Base-by-base conservation (phyloP, 1,284 basidiomycete species). In the Irpex rosettiformis region DNA sequence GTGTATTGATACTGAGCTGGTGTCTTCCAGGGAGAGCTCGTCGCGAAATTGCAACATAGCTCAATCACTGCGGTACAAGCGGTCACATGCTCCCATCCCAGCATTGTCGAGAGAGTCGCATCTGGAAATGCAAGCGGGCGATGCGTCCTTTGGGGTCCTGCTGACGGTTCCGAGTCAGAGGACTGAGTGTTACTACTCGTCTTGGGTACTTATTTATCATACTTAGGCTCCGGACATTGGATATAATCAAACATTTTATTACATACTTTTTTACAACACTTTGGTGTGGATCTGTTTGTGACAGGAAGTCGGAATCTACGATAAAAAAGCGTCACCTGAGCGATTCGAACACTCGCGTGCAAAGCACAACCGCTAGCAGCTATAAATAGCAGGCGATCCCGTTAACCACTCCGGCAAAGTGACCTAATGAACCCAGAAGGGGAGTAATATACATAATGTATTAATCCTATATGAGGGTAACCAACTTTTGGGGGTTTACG, bases 381-480 rank as follows among this genome's bases (percentile, higher is more conserved):
- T 69, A 66, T 57, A 53, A 65, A 66, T 89, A 89, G 87, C 88
- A 90, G 88, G 88, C 88, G 87, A 90, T 89, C 88, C 88, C 88
- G 88, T 90, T 90, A 89, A 90, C 88, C 88, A 90, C 88, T 90
- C 88, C 87, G 88, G 88, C 88, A 90, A 90, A 88, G 88, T 88
- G 87, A 89, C 87, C 53, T 62, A 64, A 62, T 18, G 3, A 11
- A 8, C 33, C 33, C 16, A n/a, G n/a, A n/a, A n/a, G n/a, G 10
- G 5, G 33, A 8, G 10, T 5, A 8, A 37, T 37, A 4, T 8
- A 37, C 16, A 37, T 37, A 37, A 37, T 37, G 16, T 37, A 37
- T 37, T 11, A 11, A 37, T 37, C 10, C n/a, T 6, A 37, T 6
- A 37, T 16, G 33, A 2, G 16, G 5, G 33, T 37, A 8, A 33